Conservation (phyloP, 306 rosid genomes). For the Abrus precatorius region DNA sequence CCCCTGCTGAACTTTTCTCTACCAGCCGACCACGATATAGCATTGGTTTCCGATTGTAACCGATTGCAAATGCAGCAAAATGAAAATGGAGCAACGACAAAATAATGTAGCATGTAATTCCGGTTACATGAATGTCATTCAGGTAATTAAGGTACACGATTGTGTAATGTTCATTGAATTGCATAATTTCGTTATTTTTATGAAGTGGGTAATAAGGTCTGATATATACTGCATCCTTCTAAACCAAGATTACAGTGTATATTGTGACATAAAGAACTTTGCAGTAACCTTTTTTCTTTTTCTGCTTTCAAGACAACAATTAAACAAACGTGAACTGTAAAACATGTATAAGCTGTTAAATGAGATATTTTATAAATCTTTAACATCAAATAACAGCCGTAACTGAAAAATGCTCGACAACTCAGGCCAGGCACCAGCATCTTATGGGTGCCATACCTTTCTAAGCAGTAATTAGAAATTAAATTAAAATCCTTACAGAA, state of each 20-base stretch:
- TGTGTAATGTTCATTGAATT: constrained; percentile 14
- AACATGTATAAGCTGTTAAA: too few species aligned
- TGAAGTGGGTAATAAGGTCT: neutral
- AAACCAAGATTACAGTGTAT: neutral
- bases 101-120: neutral
- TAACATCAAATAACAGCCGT: neutral
- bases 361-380: neutral
- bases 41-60: neutral
- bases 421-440: neutral
- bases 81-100: neutral
- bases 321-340: neutral
- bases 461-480: constrained; percentile 34
- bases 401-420: too few species aligned
- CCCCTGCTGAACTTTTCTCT: constrained; percentile 71
- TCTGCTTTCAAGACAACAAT: neutral
- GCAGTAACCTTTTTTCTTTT: neutral
- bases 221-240: neutral
- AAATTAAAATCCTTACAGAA: constrained; percentile 68
- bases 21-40: neutral
- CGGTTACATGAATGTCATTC: constrained; percentile 16
- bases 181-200: neutral
- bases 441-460: neutral
- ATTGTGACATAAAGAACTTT: neutral
- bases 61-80: neutral
- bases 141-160: constrained; percentile 31